These are phyloP conservation scores for Dothistroma pini DNA, from an alignment of 2,329 filamentous ascomycete genomes.

Conservation along the genomic window DNA sequence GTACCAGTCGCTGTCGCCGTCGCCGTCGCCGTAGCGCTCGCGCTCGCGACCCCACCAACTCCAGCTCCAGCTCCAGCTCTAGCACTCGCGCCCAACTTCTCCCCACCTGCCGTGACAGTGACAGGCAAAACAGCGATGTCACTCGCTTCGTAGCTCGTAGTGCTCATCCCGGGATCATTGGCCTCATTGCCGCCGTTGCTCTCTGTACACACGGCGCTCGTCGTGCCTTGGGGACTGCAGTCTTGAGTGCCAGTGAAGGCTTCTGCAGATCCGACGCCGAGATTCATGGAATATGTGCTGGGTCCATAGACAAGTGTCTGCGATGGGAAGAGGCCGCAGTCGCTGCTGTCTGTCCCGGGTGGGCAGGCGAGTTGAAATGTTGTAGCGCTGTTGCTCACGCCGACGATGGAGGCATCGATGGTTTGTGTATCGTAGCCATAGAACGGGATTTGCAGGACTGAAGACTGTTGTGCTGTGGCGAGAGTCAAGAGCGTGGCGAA, in stretches of 20 bases:
- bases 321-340: slow-evolving; percentile 24
- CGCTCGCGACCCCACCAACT: not conserved
- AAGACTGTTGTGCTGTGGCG: slow-evolving; percentile 5
- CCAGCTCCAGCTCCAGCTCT: not conserved
- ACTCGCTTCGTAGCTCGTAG: slow-evolving; percentile 16
- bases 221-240: slow-evolving; percentile 7
- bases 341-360: slow-evolving; percentile 11
- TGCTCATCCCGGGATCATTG: slow-evolving; percentile 21
- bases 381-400: slow-evolving; percentile 13
- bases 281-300: slow-evolving; percentile 22
- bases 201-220: slow-evolving; percentile 16
- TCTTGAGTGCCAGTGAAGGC: slow-evolving; percentile 20
- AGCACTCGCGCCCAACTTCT: slow-evolving; percentile 10
- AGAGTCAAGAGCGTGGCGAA: not conserved
- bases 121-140: slow-evolving; percentile 16
- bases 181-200: slow-evolving; percentile 15
- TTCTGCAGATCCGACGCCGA: slow-evolving; percentile 10
- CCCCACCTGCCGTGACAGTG: slow-evolving; percentile 18
- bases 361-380: slow-evolving; percentile 20
- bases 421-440: slow-evolving; percentile 23
- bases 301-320: slow-evolving; percentile 22
- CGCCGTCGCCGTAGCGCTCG: slow-evolving; percentile 5
- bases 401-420: slow-evolving; percentile 21
- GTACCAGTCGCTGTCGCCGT: not conserved
- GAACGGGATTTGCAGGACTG: slow-evolving; percentile 19